Evolutionary conservation across 1,139 yeast species (phyloP).

Genomic region (Scheffersomyces cryptocercus): DNA sequence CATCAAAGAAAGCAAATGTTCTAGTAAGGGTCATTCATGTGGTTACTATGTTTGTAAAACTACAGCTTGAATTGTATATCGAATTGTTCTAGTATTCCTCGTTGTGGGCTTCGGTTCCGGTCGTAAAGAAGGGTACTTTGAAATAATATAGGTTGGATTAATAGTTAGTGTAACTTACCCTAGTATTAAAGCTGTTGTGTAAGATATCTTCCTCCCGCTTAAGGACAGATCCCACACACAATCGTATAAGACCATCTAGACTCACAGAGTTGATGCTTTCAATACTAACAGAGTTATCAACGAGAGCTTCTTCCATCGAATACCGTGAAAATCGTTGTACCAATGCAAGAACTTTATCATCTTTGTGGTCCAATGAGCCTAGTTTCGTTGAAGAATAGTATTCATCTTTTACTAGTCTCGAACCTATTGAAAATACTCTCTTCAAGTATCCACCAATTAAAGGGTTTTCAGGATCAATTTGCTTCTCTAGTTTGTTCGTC

Average conservation of each 20-base stretch:
- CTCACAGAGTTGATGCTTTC: slow-evolving; percentile 5
- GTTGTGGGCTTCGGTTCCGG: too few relatives aligned
- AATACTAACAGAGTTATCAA: slow-evolving; percentile 1
- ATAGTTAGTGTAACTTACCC: too few relatives aligned
- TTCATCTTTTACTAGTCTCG: not conserved
- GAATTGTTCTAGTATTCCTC: too few relatives aligned
- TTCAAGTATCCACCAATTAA: too few relatives aligned
- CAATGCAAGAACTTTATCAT: not conserved
- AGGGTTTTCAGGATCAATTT: too few relatives aligned
- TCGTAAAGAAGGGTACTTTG: too few relatives aligned
- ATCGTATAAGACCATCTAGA: slow-evolving; percentile 6
- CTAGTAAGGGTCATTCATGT: too few relatives aligned
- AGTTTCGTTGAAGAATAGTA: not conserved
- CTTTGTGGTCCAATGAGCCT: not conserved
- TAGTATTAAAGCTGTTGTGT: not conserved
- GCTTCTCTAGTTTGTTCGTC: not conserved
- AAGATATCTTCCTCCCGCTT: slow-evolving; percentile 8
- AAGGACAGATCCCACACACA: slow-evolving; percentile 6
- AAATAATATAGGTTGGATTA: too few relatives aligned
- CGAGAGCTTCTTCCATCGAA: not conserved
- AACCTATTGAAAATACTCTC: too few relatives aligned
- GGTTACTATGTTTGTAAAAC: too few relatives aligned
- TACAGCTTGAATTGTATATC: too few relatives aligned
- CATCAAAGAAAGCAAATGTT: too few relatives aligned
- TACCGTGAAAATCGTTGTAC: not conserved